These are phyloP conservation scores for Canariomyces notabilis DNA, from an alignment of 2,329 filamentous ascomycete genomes.

Conservation along the genomic window DNA sequence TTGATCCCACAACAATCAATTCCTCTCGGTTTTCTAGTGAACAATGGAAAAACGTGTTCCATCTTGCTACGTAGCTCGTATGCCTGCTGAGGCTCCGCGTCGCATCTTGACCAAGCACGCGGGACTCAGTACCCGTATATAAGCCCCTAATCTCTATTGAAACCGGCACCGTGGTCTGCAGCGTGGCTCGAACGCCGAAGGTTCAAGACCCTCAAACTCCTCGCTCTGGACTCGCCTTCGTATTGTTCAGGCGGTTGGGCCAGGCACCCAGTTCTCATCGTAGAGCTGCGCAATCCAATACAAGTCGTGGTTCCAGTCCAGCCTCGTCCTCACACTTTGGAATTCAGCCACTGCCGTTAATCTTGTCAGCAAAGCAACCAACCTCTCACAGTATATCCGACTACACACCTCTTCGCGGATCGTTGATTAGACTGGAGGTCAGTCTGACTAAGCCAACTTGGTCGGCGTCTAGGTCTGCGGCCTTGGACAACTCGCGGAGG, in stretches of 20 bases:
- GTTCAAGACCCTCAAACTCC: too few relatives aligned
- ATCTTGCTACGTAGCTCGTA: too few relatives aligned
- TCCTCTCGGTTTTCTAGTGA: too few relatives aligned
- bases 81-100: too few relatives aligned
- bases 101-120: too few relatives aligned
- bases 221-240: too few relatives aligned
- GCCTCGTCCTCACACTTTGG: not conserved
- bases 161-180: too few relatives aligned
- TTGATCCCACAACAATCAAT: too few relatives aligned
- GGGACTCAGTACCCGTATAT: too few relatives aligned
- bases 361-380: not conserved
- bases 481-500: constrained; percentile 17
- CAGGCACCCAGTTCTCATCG: constrained; percentile 16
- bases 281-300: constrained; percentile 23
- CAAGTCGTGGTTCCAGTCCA: constrained; percentile 13
- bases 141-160: too few relatives aligned
- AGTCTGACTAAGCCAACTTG: constrained; percentile 16
- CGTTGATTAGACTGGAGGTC: constrained; percentile 13
- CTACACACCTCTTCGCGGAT: constrained; percentile 9
- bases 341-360: not conserved
- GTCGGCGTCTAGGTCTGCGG: constrained; percentile 14
- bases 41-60: too few relatives aligned
- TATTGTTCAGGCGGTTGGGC: not conserved
- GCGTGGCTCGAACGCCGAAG: too few relatives aligned
- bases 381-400: not conserved